Percentiles rank a stretch among this genome's conserved stretches.
Conservation (phyloP, 768 basidiomycete genomes). For the Termitomyces sp. region DNA sequence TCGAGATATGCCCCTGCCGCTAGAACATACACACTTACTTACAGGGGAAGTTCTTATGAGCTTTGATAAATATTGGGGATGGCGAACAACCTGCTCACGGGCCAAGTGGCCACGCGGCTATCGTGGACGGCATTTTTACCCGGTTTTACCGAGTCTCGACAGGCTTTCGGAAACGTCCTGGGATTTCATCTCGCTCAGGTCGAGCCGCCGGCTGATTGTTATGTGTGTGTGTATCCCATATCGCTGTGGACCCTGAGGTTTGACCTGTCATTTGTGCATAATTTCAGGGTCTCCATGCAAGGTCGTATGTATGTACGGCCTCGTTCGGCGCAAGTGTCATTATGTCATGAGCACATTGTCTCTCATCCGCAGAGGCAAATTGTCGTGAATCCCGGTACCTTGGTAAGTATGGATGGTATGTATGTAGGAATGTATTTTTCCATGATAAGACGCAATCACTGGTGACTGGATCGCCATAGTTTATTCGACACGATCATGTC, state of each 20-base stretch:
- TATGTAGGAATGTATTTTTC: too few species aligned
- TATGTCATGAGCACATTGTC: not conserved
- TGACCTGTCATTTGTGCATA: not conserved
- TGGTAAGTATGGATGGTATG: too few species aligned
- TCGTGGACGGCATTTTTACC: slow-evolving; percentile 4
- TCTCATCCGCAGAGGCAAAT: not conserved
- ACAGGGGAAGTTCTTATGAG: slow-evolving; percentile 16
- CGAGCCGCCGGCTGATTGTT: not conserved
- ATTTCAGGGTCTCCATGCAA: not conserved
- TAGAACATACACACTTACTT: not conserved
- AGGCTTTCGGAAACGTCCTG: slow-evolving; percentile 5
- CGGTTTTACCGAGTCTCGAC: slow-evolving; percentile 38
- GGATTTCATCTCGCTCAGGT: not conserved
- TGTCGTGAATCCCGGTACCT: not conserved
- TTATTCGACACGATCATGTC: not conserved
- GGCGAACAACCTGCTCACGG: slow-evolving; percentile 26
- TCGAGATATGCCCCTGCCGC: slow-evolving; percentile 16
- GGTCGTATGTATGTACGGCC: not conserved
- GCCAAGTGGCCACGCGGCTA: slow-evolving; percentile 12
- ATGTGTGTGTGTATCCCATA: not conserved
- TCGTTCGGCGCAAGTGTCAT: not conserved
- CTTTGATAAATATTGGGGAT: slow-evolving; percentile 32
- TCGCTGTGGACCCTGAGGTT: not conserved
- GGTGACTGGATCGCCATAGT: not conserved
- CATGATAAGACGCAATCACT: not conserved